A percentile compares a stretch with the other conserved stretches of the same genome.
Evolutionary conservation across 805 yeast genomes (phyloP).

Genomic region (Saccharomycopsis guyanensis): DNA sequence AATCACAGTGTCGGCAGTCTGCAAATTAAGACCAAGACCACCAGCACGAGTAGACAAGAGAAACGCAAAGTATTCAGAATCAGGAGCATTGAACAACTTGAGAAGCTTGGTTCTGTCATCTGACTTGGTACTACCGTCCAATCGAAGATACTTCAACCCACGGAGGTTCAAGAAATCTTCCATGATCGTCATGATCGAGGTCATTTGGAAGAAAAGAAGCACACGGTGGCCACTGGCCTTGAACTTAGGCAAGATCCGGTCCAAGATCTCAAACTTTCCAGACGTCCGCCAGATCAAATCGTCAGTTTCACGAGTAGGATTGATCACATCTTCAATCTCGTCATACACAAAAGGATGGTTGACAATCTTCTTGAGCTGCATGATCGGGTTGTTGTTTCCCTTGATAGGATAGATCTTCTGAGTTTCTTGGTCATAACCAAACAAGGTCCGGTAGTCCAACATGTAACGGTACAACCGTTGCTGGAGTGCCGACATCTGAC

Average conservation of each 20-base stretch:
- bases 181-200: slow-evolving; percentile 85
- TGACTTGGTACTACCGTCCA: slow-evolving; percentile 79
- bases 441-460: slow-evolving; percentile 62
- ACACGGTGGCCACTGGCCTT: slow-evolving; percentile 71
- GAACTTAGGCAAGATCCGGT: slow-evolving; percentile 67
- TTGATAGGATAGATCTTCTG: slow-evolving; percentile 51
- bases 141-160: slow-evolving; percentile 62
- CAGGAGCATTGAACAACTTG: slow-evolving; percentile 65
- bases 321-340: slow-evolving; percentile 65
- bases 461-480: slow-evolving; percentile 65
- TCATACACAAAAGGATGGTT: slow-evolving; percentile 85
- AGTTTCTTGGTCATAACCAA: slow-evolving; percentile 48
- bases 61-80: slow-evolving; percentile 73
- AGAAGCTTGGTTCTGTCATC: slow-evolving; percentile 75
- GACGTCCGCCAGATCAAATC: slow-evolving; percentile 67
- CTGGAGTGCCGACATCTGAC: slow-evolving; percentile 70
- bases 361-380: slow-evolving; percentile 81
- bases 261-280: slow-evolving; percentile 76
- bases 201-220: slow-evolving; percentile 81
- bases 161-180: slow-evolving; percentile 69
- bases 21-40: slow-evolving; percentile 79
- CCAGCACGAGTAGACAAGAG: slow-evolving; percentile 81
- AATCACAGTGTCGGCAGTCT: slow-evolving; percentile 81
- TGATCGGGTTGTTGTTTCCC: slow-evolving; percentile 73
- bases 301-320: slow-evolving; percentile 55